A percentile compares a stretch with the other conserved stretches of the same genome.
These are phyloP conservation scores for Claviceps paspali DNA, from an alignment of 2,329 filamentous ascomycete species.

Conservation along the genomic window DNA sequence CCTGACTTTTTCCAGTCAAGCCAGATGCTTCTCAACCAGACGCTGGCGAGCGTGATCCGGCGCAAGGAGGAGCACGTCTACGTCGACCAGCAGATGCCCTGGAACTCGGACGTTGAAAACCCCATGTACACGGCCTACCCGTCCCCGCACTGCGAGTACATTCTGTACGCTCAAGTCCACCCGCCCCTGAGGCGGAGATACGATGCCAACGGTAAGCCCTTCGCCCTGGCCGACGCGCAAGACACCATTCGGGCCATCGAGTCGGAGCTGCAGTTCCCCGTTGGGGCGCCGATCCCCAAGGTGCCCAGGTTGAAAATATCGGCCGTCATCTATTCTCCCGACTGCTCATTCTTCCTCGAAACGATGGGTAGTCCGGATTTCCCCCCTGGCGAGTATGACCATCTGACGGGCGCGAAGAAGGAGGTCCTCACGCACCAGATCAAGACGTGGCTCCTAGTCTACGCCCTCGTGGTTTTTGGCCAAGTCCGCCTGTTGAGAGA, in stretches of 20 bases:
- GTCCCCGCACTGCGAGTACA: slow-evolving; percentile 69
- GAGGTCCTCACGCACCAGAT: slow-evolving; percentile 42
- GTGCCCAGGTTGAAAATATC: slow-evolving; percentile 46
- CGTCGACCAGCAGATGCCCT: slow-evolving; percentile 51
- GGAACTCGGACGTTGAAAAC: slow-evolving; percentile 55
- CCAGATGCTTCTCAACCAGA: slow-evolving; percentile 54
- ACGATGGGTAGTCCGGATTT: slow-evolving; percentile 46
- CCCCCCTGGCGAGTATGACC: slow-evolving; percentile 32
- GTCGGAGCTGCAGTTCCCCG: slow-evolving; percentile 45
- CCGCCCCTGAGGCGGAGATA: slow-evolving; percentile 29
- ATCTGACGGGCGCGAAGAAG: slow-evolving; percentile 45
- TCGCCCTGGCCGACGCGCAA: slow-evolving; percentile 18
- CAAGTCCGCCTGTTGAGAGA: slow-evolving; percentile 47
- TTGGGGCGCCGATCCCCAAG: slow-evolving; percentile 39
- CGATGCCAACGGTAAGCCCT: slow-evolving; percentile 11
- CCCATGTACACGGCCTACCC: slow-evolving; percentile 42
- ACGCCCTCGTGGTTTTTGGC: slow-evolving; percentile 40
- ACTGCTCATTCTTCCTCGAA: slow-evolving; percentile 52
- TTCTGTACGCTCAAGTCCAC: slow-evolving; percentile 71
- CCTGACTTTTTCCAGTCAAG: slow-evolving; percentile 41
- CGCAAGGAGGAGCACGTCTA: slow-evolving; percentile 42
- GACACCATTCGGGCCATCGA: slow-evolving; percentile 40
- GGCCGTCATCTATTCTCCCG: slow-evolving; percentile 49
- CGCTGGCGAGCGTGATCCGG: slow-evolving; percentile 51
- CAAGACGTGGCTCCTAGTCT: slow-evolving; percentile 42